A percentile compares a stretch with the other conserved stretches of the same genome.
phyloP scores from a whole-genome alignment of 441 rosid genomes.

The Geranium incanum region DNA sequence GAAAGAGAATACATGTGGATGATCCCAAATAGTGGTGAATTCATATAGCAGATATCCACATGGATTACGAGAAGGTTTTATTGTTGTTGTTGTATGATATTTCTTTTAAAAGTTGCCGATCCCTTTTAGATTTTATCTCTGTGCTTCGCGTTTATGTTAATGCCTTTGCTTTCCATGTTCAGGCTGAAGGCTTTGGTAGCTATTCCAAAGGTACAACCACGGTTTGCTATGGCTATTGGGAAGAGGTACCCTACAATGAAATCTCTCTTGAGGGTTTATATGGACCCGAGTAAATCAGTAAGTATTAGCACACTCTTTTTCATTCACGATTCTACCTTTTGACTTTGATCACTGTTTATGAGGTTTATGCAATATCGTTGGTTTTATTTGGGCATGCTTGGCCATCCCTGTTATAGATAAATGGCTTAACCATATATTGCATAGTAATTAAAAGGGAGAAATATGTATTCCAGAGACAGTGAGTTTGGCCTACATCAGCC shows the following conservation, averaged over 20 bases:
- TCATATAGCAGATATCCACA: too few relatives aligned
- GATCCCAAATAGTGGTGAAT: too few relatives aligned
- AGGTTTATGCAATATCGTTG: background rate
- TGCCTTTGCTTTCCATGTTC: conserved; percentile 20
- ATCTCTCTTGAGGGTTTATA: conserved; percentile 73
- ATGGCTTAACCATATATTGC: conserved; percentile 12
- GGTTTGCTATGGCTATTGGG: conserved; percentile 76
- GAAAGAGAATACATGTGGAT: too few relatives aligned
- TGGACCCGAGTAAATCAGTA: conserved; percentile 78
- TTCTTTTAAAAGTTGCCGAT: background rate
- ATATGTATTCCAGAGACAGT: background rate
- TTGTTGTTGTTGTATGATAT: background rate
- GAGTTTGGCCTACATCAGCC: background rate
- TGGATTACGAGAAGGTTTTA: too few relatives aligned
- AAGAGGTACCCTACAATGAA: conserved; percentile 91
- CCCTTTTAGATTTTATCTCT: background rate
- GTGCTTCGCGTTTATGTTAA: background rate
- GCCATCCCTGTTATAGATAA: conserved; percentile 4
- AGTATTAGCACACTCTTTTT: conserved; percentile 23
- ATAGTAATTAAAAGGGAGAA: background rate
- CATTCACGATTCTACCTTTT: background rate
- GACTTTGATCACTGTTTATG: background rate
- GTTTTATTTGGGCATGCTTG: background rate
- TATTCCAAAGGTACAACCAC: conserved; percentile 94
- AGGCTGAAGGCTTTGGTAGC: conserved; percentile 90